A percentile compares a stretch with the other conserved stretches of the same genome.
These are phyloP conservation scores for Russula compacta DNA, from an alignment of 768 basidiomycete species.

Conservation along the genomic window DNA sequence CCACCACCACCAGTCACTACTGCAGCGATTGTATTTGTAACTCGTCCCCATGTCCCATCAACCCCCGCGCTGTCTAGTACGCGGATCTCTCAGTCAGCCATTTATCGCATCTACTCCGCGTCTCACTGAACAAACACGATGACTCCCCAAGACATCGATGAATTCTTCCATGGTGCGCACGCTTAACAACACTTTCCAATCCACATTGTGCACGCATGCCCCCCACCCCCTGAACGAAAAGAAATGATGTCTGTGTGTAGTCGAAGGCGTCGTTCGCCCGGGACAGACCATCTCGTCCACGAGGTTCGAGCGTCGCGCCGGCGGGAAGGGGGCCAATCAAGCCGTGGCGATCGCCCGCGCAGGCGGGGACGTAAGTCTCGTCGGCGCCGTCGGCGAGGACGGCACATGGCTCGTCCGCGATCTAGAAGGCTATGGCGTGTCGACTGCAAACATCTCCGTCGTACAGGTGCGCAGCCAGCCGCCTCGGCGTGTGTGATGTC, in stretches of 20 bases:
- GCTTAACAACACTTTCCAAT: neutral
- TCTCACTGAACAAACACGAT: neutral
- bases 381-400: conserved; percentile 47
- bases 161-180: conserved; percentile 44
- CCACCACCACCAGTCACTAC: neutral
- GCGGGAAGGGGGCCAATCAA: conserved; percentile 61
- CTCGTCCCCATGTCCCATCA: neutral
- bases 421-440: conserved; percentile 34
- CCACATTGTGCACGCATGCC: neutral
- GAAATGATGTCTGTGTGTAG: conserved; percentile 25
- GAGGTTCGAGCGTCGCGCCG: conserved; percentile 39
- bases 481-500: no score
- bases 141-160: conserved; percentile 39
- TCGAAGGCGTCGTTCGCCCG: conserved; percentile 43
- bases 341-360: conserved; percentile 48
- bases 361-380: conserved; percentile 38
- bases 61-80: conserved; percentile 3
- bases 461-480: conserved; percentile 27
- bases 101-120: neutral
- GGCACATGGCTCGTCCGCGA: conserved; percentile 40
- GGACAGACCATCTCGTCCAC: conserved; percentile 53
- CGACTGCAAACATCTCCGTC: conserved; percentile 31
- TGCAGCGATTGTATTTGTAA: conserved; percentile 10
- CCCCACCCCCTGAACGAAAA: neutral
- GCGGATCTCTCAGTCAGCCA: conserved; percentile 9